phyloP scores from a whole-genome alignment of 116 monocot genomes.

The Papilionanthe hybrid region DNA sequence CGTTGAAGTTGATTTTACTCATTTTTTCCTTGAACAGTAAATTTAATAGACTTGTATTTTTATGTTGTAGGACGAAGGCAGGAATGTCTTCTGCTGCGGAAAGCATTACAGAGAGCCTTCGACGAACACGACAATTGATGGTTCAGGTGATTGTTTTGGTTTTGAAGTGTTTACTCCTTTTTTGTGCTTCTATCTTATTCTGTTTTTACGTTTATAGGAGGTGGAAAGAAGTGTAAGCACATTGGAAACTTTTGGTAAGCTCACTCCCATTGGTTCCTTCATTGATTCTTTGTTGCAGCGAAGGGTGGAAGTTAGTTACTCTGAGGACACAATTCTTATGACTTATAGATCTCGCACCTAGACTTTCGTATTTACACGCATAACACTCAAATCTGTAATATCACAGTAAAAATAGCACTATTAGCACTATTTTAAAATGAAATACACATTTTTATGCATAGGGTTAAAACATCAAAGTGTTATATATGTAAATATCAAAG shows the following conservation, averaged over 20 bases:
- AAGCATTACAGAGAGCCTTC: constrained; percentile 93
- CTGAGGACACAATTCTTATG: neutral
- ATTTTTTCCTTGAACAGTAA: neutral
- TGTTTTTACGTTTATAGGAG: constrained; percentile 45
- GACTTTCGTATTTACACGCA: too few relatives aligned
- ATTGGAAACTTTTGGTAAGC: constrained; percentile 74
- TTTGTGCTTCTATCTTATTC: neutral
- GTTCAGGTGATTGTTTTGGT: constrained; percentile 60
- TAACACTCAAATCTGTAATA: too few relatives aligned
- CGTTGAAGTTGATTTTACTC: neutral
- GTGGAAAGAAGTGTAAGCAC: constrained; percentile 87
- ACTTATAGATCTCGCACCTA: too few relatives aligned
- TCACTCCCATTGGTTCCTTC: neutral
- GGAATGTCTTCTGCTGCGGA: constrained; percentile 96
- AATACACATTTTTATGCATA: too few relatives aligned
- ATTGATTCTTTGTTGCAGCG: neutral
- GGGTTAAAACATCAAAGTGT: too few relatives aligned
- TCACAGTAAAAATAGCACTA: too few relatives aligned
- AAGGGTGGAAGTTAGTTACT: too few relatives aligned
- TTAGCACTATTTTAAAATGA: too few relatives aligned
- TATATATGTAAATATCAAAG: too few relatives aligned
- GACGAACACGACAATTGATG: constrained; percentile 86
- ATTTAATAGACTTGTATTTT: neutral
- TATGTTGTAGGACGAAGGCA: constrained; percentile 63
- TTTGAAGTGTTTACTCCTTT: neutral